Evolutionary conservation across 345 rosid species (phyloP).

Genomic region (Lagerstroemia speciosa): DNA sequence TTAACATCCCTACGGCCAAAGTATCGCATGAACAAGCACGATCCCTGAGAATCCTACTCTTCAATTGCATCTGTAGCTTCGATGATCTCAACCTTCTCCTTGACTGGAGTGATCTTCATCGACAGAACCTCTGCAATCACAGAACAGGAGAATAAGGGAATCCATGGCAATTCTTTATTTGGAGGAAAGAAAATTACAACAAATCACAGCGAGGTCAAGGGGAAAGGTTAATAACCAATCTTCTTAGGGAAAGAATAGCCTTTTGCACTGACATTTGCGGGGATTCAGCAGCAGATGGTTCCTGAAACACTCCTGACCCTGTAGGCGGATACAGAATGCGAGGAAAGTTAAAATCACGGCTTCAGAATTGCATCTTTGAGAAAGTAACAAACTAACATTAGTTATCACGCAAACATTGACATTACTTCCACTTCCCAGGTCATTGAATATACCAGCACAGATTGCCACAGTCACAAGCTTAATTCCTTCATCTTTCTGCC

Average conservation of each 20-base stretch:
- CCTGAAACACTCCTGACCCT: constrained; percentile 22
- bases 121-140: constrained; percentile 14
- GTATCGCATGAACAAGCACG: not conserved
- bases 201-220: not conserved
- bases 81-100: constrained; percentile 12
- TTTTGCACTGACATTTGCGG: constrained; percentile 13
- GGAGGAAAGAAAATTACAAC: too few species aligned
- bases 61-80: constrained; percentile 19
- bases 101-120: constrained; percentile 15
- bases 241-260: constrained; percentile 18
- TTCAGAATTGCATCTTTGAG: not conserved
- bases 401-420: constrained; percentile 22
- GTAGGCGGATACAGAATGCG: not conserved
- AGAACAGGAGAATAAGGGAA: not conserved
- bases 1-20: not conserved
- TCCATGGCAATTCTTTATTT: not conserved
- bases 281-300: constrained; percentile 21
- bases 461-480: constrained; percentile 19
- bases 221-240: constrained; percentile 12
- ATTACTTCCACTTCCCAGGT: constrained; percentile 28
- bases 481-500: constrained; percentile 21
- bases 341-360: not conserved
- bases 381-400: constrained; percentile 9
- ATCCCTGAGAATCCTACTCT: not conserved
- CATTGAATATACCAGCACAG: constrained; percentile 54